Evolutionary conservation across 148 eudicot genomes (phyloP), one percentile per base, ranked within the genome.

Genomic region (Gaultheria prostrata): DNA sequence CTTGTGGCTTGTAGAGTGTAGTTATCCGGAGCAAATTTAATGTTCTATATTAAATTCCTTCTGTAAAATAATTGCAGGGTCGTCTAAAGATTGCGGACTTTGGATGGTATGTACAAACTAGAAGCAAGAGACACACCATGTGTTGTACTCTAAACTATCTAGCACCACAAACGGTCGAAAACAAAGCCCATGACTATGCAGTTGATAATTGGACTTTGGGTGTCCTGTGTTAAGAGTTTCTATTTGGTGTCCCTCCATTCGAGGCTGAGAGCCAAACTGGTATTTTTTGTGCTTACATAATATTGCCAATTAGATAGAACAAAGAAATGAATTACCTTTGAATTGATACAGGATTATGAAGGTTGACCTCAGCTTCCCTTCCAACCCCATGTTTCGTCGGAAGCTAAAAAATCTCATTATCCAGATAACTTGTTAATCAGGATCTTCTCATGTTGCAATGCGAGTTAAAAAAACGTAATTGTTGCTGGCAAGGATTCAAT

Each of bases 91-190:
- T 94, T 87, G 98, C 98, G 51, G 98, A 95, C 84, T 95, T 95
- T 83, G 98, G 98, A 46, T 94, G 98, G 98, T 95, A 98, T 57
- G 98, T 94, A 15, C 96, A 95, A 83, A 91, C 95, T 54, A 86
- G 86, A 84, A 88, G 76, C 90, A 94, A 94, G 87, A 92, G 98
- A 59, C 92, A 86, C 85, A 94, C 98, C 13, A 94, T 93, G 94
- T 95, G 98, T 86, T 97, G 99, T 81, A 94, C 99, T 61, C 88
- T 96, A 71, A 98, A 94, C 86, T 96, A 96, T 86, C 79, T 94
- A 82, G 98, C 99, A 57, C 99, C 99, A 59, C 98, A 96, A 85
- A 94, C 92, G 92, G 98, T 96, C 86, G 98, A 96, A 84, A 93
- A 92, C 85, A 93, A 89, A 88, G 93, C 92, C 53, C 98, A 94